These are phyloP conservation scores for Isochrysis galbana DNA, from an alignment of 78 protist species.

Conservation along the genomic window DNA sequence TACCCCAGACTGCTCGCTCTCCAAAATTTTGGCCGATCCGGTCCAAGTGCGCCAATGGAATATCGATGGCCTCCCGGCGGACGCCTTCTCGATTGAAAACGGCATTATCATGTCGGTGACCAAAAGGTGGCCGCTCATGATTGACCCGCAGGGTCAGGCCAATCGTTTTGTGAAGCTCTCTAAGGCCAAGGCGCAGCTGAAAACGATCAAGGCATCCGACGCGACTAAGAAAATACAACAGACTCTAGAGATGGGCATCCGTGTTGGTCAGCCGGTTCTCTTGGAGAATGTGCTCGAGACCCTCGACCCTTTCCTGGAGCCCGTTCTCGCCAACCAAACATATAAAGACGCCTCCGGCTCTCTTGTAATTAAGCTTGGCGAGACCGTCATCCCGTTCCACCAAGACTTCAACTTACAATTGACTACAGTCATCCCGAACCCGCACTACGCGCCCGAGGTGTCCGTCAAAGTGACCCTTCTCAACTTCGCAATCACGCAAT, in stretches of 20 bases:
- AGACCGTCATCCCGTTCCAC: constrained; percentile 73
- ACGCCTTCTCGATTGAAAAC: constrained; percentile 63
- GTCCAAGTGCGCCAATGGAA: constrained; percentile 59
- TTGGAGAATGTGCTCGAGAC: constrained; percentile 81
- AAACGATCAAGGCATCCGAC: constrained; percentile 69
- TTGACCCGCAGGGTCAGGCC: constrained; percentile 56
- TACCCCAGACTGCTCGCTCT: constrained; percentile 25
- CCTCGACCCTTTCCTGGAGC: constrained; percentile 84
- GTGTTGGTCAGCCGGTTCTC: constrained; percentile 80
- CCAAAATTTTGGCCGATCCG: constrained; percentile 27
- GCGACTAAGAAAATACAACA: constrained; percentile 47
- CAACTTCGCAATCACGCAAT: constrained; percentile 63
- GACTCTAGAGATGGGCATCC: constrained; percentile 65
- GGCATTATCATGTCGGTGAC: constrained; percentile 46
- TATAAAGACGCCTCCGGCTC: constrained; percentile 45
- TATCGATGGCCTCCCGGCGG: constrained; percentile 55
- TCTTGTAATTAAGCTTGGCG: constrained; percentile 79
- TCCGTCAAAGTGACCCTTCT: constrained; percentile 57
- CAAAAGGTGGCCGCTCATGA: constrained; percentile 62
- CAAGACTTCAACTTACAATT: constrained; percentile 74
- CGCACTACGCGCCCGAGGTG: constrained; percentile 83
- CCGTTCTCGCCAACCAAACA: constrained; percentile 78
- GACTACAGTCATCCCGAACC: constrained; percentile 88
- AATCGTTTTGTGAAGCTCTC: constrained; percentile 7
- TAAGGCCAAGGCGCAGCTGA: constrained; percentile 57